A percentile compares a stretch with the other conserved stretches of the same genome.
Evolutionary conservation across 805 yeast genomes (phyloP).

Genomic region (Kuraishia floccosa): DNA sequence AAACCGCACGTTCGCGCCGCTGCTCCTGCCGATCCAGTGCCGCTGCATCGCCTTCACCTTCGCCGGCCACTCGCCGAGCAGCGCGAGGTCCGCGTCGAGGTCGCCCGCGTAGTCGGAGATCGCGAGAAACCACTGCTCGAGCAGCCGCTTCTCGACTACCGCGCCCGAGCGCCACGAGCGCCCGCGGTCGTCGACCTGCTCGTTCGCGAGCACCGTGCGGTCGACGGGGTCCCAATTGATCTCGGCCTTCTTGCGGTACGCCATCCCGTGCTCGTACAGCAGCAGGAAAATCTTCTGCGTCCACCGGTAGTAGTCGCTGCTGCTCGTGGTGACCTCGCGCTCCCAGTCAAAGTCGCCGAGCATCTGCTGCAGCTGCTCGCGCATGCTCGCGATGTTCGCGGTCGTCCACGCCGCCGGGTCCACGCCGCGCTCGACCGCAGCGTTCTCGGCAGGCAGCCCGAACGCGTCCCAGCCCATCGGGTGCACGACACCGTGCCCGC

Average conservation of each 20-base stretch:
- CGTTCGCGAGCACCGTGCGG: conserved; percentile 89
- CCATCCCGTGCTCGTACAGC: conserved; percentile 65
- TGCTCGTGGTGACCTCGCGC: conserved; percentile 75
- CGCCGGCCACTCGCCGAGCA: conserved; percentile 71
- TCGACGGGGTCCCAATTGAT: conserved; percentile 99
- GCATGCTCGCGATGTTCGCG: conserved; percentile 76
- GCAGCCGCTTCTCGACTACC: conserved; percentile 64
- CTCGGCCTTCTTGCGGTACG: conserved; percentile 77
- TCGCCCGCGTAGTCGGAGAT: conserved; percentile 74
- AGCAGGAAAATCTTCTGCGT: conserved; percentile 80
- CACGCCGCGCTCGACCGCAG: conserved; percentile 79
- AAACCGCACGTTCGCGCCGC: conserved; percentile 65
- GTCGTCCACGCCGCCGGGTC: conserved; percentile 81
- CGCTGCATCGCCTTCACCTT: conserved; percentile 85
- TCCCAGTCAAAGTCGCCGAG: conserved; percentile 91
- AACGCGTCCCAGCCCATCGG: conserved; percentile 99
- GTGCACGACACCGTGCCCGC: conserved; percentile 72
- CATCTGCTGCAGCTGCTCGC: conserved; percentile 68
- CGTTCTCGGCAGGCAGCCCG: conserved; percentile 97
- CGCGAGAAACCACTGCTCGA: conserved; percentile 91
- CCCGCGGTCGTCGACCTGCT: conserved; percentile 89
- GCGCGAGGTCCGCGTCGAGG: conserved; percentile 50
- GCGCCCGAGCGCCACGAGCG: conserved; percentile 98
- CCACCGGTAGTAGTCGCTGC: conserved; percentile 83
- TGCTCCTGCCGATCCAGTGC: conserved; percentile 89